Conservation (phyloP, 768 basidiomycete genomes). For the Cystofilobasidium capitatum region DNA sequence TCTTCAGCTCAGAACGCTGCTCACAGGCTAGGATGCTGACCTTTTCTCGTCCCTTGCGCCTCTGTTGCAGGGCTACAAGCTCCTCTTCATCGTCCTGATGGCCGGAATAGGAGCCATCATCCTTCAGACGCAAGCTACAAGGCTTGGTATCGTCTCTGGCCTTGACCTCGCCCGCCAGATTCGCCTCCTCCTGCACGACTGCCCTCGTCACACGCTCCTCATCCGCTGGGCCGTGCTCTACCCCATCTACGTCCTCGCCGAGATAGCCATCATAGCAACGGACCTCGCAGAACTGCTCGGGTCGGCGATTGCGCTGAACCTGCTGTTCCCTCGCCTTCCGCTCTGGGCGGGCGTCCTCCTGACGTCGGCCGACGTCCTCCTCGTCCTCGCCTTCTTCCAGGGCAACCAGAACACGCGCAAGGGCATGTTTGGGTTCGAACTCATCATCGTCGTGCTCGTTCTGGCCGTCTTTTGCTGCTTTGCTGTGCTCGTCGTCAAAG, state of each 20-base stretch:
- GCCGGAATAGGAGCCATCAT: conserved; percentile 67
- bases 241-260: conserved; percentile 49
- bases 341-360: conserved; percentile 63
- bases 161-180: conserved; percentile 56
- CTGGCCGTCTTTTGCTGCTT: conserved; percentile 69
- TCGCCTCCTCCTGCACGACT: conserved; percentile 56
- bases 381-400: conserved; percentile 55
- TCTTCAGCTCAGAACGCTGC: not conserved
- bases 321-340: conserved; percentile 60
- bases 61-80: conserved; percentile 57
- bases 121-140: conserved; percentile 53
- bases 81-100: conserved; percentile 75
- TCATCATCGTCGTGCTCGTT: conserved; percentile 39
- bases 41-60: not conserved
- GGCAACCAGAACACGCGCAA: conserved; percentile 34
- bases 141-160: conserved; percentile 51
- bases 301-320: conserved; percentile 66
- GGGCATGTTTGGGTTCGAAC: conserved; percentile 40
- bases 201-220: conserved; percentile 51
- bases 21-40: not conserved
- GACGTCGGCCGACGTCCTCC: conserved; percentile 57
- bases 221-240: conserved; percentile 56
- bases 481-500: conserved; percentile 60
- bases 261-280: conserved; percentile 62
- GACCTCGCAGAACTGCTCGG: conserved; percentile 74